Evolutionary conservation across 305 asterid species (phyloP).

Genomic region (Fraxinus platypoda): DNA sequence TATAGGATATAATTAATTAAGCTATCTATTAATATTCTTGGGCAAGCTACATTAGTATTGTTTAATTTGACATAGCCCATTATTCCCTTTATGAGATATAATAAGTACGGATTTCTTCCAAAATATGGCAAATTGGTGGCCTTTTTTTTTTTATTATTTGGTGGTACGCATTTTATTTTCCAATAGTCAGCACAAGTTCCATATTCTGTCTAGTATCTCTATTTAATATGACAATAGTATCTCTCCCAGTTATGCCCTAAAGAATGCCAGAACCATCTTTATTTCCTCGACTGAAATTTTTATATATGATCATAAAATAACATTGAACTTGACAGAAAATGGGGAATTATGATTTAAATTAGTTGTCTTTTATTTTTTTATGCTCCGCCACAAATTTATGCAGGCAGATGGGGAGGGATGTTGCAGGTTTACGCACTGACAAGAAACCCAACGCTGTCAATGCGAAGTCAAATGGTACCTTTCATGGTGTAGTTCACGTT

Average conservation of each 20-base stretch:
- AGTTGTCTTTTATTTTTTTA: background rate
- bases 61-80: background rate
- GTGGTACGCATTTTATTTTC: background rate
- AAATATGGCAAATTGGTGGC: background rate
- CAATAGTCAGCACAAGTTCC: background rate
- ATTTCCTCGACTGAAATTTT: background rate
- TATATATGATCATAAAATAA: background rate
- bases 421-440: constrained; percentile 51
- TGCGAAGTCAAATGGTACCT: constrained; percentile 45
- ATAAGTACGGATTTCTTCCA: background rate
- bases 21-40: background rate
- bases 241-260: background rate
- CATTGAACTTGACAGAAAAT: background rate
- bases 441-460: constrained; percentile 40
- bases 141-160: background rate
- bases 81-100: background rate
- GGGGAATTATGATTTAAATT: background rate
- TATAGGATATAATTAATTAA: background rate
- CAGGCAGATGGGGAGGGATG: constrained; percentile 72
- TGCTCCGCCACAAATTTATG: constrained; percentile 21
- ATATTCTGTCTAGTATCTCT: background rate
- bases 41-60: background rate
- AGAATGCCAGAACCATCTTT: constrained; percentile 11
- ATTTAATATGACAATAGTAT: constrained; percentile 7
- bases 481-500: constrained; percentile 40